Base-by-base conservation (phyloP, 331 rosid species). In the Malus hybrid region DNA sequence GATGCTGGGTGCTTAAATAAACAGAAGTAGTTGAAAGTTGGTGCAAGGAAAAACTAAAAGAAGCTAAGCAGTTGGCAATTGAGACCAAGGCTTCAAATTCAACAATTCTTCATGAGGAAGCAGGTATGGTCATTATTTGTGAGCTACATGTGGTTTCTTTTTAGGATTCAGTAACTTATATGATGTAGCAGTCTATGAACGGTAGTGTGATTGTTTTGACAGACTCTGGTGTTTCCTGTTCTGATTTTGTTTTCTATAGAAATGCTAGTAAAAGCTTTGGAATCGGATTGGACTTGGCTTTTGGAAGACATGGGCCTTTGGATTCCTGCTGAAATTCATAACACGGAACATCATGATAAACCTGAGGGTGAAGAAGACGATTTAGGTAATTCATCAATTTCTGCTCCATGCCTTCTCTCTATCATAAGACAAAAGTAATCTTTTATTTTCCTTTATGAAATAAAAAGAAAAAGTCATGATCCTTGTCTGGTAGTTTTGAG, bases 271-370 rank as follows among this genome's bases (percentile, higher is more conserved):
- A 88, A 85, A 85, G 95, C 93, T 78, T 83, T 94, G 88, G 96
- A 90, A 80, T 88, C 87, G 56, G 82, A 85, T 84, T 92, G 96
- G 96, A 81, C 77, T 10, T 75, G 19, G 69, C 69, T 92, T 14
- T 88, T 85, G 16, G 97, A 94, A 90, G 96, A 87, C 61, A 81
- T 94, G 75, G 99, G 99, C 82, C 93, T 94, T 59, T 94, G 96
- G 97, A 81, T 94, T 69, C 97, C 97, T 48, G 63, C 78, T 83
- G 91, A 88, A 80, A 75, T 90, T 71, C 28, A 24, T 32, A 82
- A 88, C 71, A 80, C 55, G 42, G 96, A 87, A 76, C 96, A 88
- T 62, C 84, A 92, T 48, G 96, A 92, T 85, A 90, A 87, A 82
- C 97, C 95, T 34, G 92, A 86, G 67, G 96, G 89, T 10, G 83